A percentile compares a stretch with the other conserved stretches of the same genome.
Evolutionary conservation across 805 yeast genomes (phyloP).

Genomic region (Suhomyces sp.): DNA sequence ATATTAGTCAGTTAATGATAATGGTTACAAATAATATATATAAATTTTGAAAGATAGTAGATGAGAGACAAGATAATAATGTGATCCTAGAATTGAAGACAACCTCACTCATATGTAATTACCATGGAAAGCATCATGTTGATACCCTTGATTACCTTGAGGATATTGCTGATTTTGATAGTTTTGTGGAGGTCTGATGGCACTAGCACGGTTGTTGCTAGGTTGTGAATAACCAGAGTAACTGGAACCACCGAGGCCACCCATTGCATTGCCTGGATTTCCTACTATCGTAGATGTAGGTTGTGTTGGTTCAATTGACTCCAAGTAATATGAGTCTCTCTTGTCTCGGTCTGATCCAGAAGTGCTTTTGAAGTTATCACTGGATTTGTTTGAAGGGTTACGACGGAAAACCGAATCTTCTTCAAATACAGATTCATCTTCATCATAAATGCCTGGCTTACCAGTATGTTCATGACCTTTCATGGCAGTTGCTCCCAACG

Average conservation of each 20-base stretch:
- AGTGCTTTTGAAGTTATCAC: slow-evolving; percentile 4
- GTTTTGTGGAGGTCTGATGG: slow-evolving; percentile 1
- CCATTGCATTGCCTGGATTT: slow-evolving; percentile 31
- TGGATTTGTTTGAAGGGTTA: slow-evolving; percentile 3
- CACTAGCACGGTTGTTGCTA: slow-evolving; percentile 1
- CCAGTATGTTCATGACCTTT: slow-evolving; percentile 53
- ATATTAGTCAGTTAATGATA: too few relatives aligned
- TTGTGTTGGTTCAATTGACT: slow-evolving; percentile 39
- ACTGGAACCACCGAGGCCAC: slow-evolving; percentile 16
- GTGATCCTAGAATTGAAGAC: too few relatives aligned
- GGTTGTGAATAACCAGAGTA: neutral
- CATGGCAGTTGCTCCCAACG: slow-evolving; percentile 69
- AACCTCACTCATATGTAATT: slow-evolving; percentile 5
- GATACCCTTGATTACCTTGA: neutral
- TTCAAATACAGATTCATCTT: slow-evolving; percentile 34
- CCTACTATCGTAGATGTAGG: slow-evolving; percentile 45
- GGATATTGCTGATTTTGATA: neutral
- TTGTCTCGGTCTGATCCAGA: slow-evolving; percentile 9
- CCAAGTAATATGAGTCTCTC: slow-evolving; percentile 30
- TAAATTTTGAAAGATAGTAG: too few relatives aligned
- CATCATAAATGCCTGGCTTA: slow-evolving; percentile 23
- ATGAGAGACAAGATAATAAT: too few relatives aligned
- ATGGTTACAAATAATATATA: too few relatives aligned
- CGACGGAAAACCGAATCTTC: slow-evolving; percentile 20
- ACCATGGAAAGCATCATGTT: slow-evolving; percentile 5